Evolutionary conservation across 2,329 filamentous ascomycete species (phyloP), one percentile per base, ranked within the genome.

Genomic region (Exophiala oligosperma): DNA sequence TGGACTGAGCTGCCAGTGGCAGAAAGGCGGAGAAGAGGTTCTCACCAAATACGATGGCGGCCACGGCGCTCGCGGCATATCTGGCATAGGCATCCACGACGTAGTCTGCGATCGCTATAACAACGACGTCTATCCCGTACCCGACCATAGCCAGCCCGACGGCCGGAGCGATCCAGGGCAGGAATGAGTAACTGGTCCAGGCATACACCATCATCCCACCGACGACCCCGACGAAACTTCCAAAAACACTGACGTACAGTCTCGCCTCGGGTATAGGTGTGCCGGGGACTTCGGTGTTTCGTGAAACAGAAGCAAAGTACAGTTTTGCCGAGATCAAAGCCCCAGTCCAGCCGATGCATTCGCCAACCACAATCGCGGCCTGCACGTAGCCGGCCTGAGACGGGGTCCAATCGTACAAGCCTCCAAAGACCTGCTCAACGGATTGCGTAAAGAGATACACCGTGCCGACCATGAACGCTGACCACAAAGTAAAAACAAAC

Each of bases 381-480:
- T 80, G 78, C 0, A 80, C 71, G 28, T 77, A 71, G n/a, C 77
- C 77, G 9, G 74, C 76, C 28, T 71, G 70, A 78, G 52, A 79
- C 73, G 62, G 77, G 71, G 9, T 73, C 89, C 88, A 91, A 77
- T 84, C 84, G 81, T 91, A 91, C 70, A 91, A 83, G 3, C 87
- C 88, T 49, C 88, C 87, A 67, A 91, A 92, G 47, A 89, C 85
- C 76, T 91, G 88, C 75, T 91, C 73, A 43, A 78, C 74, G 29
- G 74, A 78, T 57, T 81, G 79, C 0, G 78, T 81, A 67, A 79
- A 80, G 61, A 81, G 72, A 66, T 77, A 81, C 21, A 79, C 73
- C 1, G 72, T 75, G n/a, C 77, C 76, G 50, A 77, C 71, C 57
- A 73, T 72, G 56, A 81, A 78, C 14, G 76, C 74, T 6, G 76